Evolutionary conservation across 768 basidiomycete genomes (phyloP), one percentile per base, ranked within the genome.

Genomic region (Hygrocybe punicea): DNA sequence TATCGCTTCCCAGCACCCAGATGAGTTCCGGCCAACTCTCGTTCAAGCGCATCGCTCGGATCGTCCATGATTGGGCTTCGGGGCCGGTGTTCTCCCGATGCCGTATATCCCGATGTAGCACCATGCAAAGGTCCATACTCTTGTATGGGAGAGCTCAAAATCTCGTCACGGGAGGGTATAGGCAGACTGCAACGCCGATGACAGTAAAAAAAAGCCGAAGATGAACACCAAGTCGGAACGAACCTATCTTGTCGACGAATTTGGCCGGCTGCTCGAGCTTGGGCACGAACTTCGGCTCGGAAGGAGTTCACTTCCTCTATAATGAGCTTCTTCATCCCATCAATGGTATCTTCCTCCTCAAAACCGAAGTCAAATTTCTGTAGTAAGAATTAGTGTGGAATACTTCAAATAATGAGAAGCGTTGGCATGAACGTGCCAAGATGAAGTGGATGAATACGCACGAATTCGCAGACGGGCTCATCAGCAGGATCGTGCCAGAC

Each of bases 401-500:
- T n/a, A n/a, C n/a, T n/a, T n/a, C n/a, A n/a, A n/a, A n/a, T n/a
- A n/a, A n/a, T n/a, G n/a, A n/a, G n/a, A n/a, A n/a, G n/a, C n/a
- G n/a, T n/a, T n/a, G n/a, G n/a, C n/a, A n/a, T n/a, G 17, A 16
- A 13, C 25, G 9, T 36, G 8, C 6, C 49, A n/a, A n/a, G n/a
- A 35, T 33, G 33, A 44, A 46, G 17, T 35, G 11, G 40, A 25
- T 11, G 5, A 47, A 16, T 39, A 53, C 79, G 64, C 63, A 93
- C 93, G 49, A 81, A 71, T 36, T 91, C 85, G 70, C 93, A 97
- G 36, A 82, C 63, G 0, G 95, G 95, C 71, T 97, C 95, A 68
- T 98, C 95, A 9, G 90, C 85, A 17, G 94, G 94, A 70, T 98
- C 97, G 68, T 98, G 95, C 97, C 97, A 99, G 10, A 98, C 97